A percentile compares a stretch with the other conserved stretches of the same genome.
phyloP scores from a whole-genome alignment of 768 basidiomycete species.

The Chiua virens region DNA sequence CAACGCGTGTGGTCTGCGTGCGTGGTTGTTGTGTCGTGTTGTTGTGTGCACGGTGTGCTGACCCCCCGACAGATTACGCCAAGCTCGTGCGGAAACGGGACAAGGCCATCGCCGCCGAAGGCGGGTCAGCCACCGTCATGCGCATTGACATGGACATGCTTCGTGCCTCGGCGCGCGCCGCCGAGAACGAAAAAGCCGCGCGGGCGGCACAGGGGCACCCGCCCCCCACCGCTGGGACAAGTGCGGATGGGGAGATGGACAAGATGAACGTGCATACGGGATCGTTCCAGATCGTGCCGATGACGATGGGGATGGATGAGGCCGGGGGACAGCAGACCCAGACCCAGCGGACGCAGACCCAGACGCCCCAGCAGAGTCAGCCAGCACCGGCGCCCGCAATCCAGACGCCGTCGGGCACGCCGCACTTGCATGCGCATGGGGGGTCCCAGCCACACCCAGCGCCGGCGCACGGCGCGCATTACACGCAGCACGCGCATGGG shows the following conservation, averaged over 20 bases:
- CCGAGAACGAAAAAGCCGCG: conserved; percentile 38
- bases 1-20: conserved; percentile 85
- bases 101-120: conserved; percentile 55
- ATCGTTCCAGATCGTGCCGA: conserved; percentile 52
- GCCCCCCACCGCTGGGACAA: too few relatives aligned
- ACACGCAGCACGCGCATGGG: not conserved
- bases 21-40: conserved; percentile 3
- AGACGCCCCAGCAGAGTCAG: conserved; percentile 8
- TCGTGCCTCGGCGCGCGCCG: conserved; percentile 67
- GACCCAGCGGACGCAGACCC: not conserved
- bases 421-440: conserved; percentile 12
- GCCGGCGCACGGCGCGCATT: conserved; percentile 7
- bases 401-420: not conserved
- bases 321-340: conserved; percentile 11
- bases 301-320: conserved; percentile 22
- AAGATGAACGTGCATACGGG: conserved; percentile 49
- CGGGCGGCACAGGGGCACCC: too few relatives aligned
- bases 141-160: conserved; percentile 76
- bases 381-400: not conserved
- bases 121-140: conserved; percentile 41
- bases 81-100: conserved; percentile 81
- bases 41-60: not conserved
- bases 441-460: conserved; percentile 5
- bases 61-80: conserved; percentile 62
- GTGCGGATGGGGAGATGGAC: conserved; percentile 17